Conservation (phyloP, 306 rosid genomes). For the Hylodesmum podocarpum region DNA sequence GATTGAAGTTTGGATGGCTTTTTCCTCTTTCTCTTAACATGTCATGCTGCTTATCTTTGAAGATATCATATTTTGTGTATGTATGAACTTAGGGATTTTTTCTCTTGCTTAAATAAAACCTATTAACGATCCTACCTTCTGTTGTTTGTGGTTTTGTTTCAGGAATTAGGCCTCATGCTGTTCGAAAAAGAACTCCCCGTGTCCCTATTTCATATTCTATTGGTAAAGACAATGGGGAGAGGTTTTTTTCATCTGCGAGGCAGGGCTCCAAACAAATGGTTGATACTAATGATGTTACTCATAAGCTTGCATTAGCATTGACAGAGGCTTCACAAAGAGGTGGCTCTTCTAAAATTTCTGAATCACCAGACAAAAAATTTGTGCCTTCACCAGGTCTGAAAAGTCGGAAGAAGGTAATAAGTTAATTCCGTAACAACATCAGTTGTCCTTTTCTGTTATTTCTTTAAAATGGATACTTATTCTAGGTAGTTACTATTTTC, state of each 20-base stretch:
- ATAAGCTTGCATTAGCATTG: constrained; percentile 76
- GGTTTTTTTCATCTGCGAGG: constrained; percentile 58
- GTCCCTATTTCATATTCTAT: constrained; percentile 68
- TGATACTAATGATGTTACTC: constrained; percentile 65
- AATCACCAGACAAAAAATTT: constrained; percentile 55
- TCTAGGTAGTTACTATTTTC: constrained; percentile 36
- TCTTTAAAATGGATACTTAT: constrained; percentile 7
- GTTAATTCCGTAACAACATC: constrained; percentile 3
- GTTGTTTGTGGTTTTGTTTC: constrained; percentile 28
- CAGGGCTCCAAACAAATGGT: constrained; percentile 48
- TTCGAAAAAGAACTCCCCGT: constrained; percentile 94
- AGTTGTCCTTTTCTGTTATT: constrained; percentile 21
- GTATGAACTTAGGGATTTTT: background rate
- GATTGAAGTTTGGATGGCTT: background rate
- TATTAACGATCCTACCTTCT: background rate
- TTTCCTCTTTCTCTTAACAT: constrained; percentile 2
- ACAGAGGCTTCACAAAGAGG: constrained; percentile 83
- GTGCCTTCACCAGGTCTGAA: constrained; percentile 47
- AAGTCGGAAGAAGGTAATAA: constrained; percentile 63
- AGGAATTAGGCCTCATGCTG: constrained; percentile 90
- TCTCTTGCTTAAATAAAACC: constrained; percentile 18
- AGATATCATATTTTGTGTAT: background rate
- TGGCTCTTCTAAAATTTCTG: constrained; percentile 63
- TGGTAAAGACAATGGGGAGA: constrained; percentile 63
- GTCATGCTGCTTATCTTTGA: background rate